Percentiles rank a stretch among this genome's conserved stretches.
phyloP scores from a whole-genome alignment of 2,329 filamentous ascomycete species.

The Trichoderma asperellum region DNA sequence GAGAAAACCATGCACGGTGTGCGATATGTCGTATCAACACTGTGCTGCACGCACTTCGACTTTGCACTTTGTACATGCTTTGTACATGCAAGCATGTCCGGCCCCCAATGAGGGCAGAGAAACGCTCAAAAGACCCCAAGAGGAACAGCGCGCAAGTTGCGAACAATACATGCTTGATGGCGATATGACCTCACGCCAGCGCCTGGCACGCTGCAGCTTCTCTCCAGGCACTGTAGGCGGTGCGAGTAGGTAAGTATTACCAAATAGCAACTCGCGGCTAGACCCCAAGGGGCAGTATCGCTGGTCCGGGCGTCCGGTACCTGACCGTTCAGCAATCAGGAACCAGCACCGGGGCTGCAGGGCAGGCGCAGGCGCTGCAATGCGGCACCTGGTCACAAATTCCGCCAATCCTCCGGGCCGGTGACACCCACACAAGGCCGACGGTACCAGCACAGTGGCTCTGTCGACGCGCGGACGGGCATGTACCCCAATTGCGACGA shows the following conservation, averaged over 20 bases:
- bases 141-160: neutral
- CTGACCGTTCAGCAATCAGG: conserved; percentile 40
- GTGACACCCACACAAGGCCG: conserved; percentile 7
- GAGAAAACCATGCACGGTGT: conserved; percentile 10
- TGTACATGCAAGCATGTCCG: neutral
- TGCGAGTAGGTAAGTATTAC: conserved; percentile 35
- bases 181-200: conserved; percentile 40
- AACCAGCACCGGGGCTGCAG: conserved; percentile 33
- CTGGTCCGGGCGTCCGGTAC: conserved; percentile 40
- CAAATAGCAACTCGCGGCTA: conserved; percentile 40
- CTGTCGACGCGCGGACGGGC: too few species aligned
- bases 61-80: neutral
- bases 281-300: conserved; percentile 38
- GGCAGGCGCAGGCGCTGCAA: conserved; percentile 22
- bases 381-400: conserved; percentile 22
- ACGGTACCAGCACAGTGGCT: neutral
- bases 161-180: conserved; percentile 33
- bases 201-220: neutral
- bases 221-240: neutral
- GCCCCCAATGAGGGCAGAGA: neutral
- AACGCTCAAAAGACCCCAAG: neutral
- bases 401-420: conserved; percentile 25
- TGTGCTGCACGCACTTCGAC: neutral
- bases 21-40: neutral
- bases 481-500: neutral